Base-by-base conservation (phyloP, 805 yeast species). In the Lipomyces sp. region DNA sequence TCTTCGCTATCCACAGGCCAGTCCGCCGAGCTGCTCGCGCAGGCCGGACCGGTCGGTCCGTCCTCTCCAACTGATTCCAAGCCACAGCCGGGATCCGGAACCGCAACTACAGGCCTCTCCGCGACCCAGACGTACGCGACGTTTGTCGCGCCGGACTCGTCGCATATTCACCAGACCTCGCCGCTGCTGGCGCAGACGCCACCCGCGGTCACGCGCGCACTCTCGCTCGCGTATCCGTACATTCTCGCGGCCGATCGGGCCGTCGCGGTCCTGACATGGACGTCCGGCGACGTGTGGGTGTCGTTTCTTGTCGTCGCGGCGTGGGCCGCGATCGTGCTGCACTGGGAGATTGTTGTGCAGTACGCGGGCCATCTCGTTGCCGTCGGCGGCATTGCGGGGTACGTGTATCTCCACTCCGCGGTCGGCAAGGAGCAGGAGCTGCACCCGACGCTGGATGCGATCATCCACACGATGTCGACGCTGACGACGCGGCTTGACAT, bases 111-210 rank as follows among this genome's bases (percentile, higher is more conserved):
- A 14, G 28, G 38, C 40, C 28, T 49, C 4, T 40, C 54, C 18
- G 35, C 55, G 23, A 43, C 58, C 47, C 63, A 66, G 28, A 68
- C 69, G 5, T 62, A 64, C 48, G 73, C 73, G 13, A 59, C 68
- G 14, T 69, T 69, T 54, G 66, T 68, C 16, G 70, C 71, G 7
- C 55, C 68, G 0, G 63, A 64, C 24, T 57, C 65, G 28, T 48
- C 57, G 74, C 80, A 45, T 72, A 65, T 67, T 35, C 65, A 69
- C 41, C 66, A 78, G 53, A 77, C 93, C 1, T 85, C 96, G 2
- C 96, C 97, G 56, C 73, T 93, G 45, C 74, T 93, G 58, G 75
- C 88, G 34, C 80, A 88, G 22, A 93, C 98, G 0, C 98, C 98
- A 2, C 93, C 96, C 2, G 80, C 89, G 0, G 87, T 91, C 13